Base-by-base conservation (phyloP, 345 rosid species). In the Erodium maritimum region DNA sequence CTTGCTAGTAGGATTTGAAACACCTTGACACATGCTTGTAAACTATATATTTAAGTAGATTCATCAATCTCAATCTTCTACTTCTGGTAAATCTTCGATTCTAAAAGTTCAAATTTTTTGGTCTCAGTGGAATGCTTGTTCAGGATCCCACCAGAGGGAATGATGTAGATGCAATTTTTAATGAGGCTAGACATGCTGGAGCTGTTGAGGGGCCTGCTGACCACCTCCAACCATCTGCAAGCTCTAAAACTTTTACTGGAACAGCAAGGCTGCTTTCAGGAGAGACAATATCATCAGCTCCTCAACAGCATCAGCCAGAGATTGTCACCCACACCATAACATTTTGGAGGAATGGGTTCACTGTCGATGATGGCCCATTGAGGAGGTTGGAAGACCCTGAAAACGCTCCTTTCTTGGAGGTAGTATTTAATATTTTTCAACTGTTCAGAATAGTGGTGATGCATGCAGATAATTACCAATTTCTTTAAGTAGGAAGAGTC, bases 271-370 rank as follows among this genome's bases (percentile, higher is more conserved):
- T 87, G 69, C 83, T 93, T 5, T 71, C 95, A 6, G 95, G 99
- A 37, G 99, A 85, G 60, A 71, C 84, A 0, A 73, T 83, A 50
- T 57, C 83, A 1, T 56, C 85, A 65, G 64, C 88, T 69, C 73
- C 88, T 24, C 83, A 73, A 61, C 82, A 60, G 19, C 54, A 48
- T 23, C 84, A 77, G 1, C 86, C 85, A 64, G 88, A 87, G 62
- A 25, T 29, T 57, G 72, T 80, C 63, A 73, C 69, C 58, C 96
- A 87, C 77, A 78, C 74, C 24, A 71, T 93, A 52, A 83, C 85
- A 45, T 82, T 93, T 61, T 93, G 95, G 99, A 80, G 74, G 75
- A 86, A 93, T 42, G 99, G 99, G 23, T 93, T 93, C 72, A 93
- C 96, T 0, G 73, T 93, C 2, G 81, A 89, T 77, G 86, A 89